Evolutionary conservation across 768 basidiomycete genomes (phyloP).

Genomic region (Tulasnella sp.): DNA sequence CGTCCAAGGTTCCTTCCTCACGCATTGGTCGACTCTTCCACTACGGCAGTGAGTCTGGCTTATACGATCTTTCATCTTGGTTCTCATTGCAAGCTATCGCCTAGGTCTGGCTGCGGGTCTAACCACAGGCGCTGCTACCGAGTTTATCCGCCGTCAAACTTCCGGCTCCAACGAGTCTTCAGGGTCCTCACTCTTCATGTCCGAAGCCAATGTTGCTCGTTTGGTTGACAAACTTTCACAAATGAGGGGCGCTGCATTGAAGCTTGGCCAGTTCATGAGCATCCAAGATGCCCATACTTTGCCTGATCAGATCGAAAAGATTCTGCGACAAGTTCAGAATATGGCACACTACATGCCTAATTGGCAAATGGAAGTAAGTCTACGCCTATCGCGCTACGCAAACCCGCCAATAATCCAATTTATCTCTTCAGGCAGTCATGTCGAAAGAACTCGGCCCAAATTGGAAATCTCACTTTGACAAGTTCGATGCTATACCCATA

Average conservation of each 20-base stretch:
- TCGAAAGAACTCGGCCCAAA: conserved; percentile 53
- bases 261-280: conserved; percentile 93
- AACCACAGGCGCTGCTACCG: conserved; percentile 78
- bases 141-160: conserved; percentile 57
- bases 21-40: conserved; percentile 82
- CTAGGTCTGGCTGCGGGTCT: conserved; percentile 83
- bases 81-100: not conserved
- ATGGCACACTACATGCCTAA: conserved; percentile 98
- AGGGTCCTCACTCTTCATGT: conserved; percentile 58
- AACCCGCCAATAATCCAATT: conserved; percentile 4
- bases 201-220: conserved; percentile 78
- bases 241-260: conserved; percentile 94
- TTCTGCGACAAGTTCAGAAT: conserved; percentile 85
- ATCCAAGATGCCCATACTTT: conserved; percentile 92
- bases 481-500: conserved; percentile 77
- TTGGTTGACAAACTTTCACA: conserved; percentile 84
- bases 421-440: conserved; percentile 48
- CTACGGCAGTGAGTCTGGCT: conserved; percentile 74
- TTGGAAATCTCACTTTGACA: conserved; percentile 57
- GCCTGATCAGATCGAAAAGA: conserved; percentile 73
- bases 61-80: not conserved
- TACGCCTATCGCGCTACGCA: not conserved
- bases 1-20: conserved; percentile 85
- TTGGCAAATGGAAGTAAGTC: conserved; percentile 84
- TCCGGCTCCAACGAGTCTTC: conserved; percentile 23